These are phyloP conservation scores for Diaporthe citriasiana DNA, from an alignment of 2,329 filamentous ascomycete genomes.

Conservation along the genomic window DNA sequence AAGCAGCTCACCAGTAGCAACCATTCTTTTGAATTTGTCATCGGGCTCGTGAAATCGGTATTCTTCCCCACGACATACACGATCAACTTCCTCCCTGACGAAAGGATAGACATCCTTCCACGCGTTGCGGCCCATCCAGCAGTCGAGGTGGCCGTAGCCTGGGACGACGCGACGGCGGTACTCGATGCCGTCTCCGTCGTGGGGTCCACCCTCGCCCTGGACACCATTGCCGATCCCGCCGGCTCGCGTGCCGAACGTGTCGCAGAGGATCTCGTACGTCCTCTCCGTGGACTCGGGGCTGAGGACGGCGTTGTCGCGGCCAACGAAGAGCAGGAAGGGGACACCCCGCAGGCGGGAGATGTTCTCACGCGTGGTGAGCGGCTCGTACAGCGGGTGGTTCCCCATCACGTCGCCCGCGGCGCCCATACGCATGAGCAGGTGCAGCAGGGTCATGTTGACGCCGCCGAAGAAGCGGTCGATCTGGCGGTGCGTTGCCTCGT, in stretches of 20 bases:
- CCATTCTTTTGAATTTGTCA: conserved; percentile 59
- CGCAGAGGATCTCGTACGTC: conserved; percentile 66
- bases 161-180: conserved; percentile 68
- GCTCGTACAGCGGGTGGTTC: conserved; percentile 63
- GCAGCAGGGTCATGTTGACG: conserved; percentile 70
- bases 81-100: conserved; percentile 67
- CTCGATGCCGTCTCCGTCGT: conserved; percentile 52
- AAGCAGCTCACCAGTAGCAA: conserved; percentile 56
- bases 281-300: conserved; percentile 66
- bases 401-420: conserved; percentile 63
- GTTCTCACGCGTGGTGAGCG: conserved; percentile 65
- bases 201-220: conserved; percentile 40
- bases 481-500: conserved; percentile 74
- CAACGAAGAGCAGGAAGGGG: conserved; percentile 69
- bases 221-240: conserved; percentile 41
- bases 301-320: conserved; percentile 69
- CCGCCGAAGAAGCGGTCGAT: conserved; percentile 74
- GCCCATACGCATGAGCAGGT: conserved; percentile 71
- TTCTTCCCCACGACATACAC: conserved; percentile 59
- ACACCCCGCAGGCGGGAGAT: conserved; percentile 64
- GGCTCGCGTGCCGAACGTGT: conserved; percentile 60
- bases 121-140: conserved; percentile 72
- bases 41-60: conserved; percentile 61
- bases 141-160: conserved; percentile 73
- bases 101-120: conserved; percentile 72